Conservation (phyloP, 192 early-diverging fungal genomes). For the Umbelopsis vinacea region DNA sequence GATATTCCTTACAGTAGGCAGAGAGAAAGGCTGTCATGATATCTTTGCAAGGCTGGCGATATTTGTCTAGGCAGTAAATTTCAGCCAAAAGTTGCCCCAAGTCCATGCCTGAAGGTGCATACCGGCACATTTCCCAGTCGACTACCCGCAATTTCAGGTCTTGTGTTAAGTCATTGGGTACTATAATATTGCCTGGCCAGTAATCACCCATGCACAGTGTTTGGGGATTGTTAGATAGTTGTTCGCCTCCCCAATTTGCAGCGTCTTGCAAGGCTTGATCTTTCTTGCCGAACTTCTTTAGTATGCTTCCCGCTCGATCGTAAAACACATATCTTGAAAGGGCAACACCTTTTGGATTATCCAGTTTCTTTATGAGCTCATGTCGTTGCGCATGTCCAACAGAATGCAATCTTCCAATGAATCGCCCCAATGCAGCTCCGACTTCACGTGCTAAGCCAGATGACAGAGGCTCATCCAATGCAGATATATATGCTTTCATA, state of each 20-base stretch:
- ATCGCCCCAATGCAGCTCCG: constrained; percentile 40
- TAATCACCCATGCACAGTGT: constrained; percentile 45
- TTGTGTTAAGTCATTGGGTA: constrained; percentile 21
- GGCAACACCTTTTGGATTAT: constrained; percentile 29
- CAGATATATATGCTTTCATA: constrained; percentile 36
- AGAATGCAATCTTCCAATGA: constrained; percentile 43
- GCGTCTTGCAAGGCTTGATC: constrained; percentile 34
- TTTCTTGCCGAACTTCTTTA: constrained; percentile 27
- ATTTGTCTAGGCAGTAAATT: constrained; percentile 36
- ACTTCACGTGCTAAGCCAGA: constrained; percentile 33
- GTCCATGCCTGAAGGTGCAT: constrained; percentile 43
- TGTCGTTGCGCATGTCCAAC: constrained; percentile 31
- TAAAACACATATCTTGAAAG: constrained; percentile 38
- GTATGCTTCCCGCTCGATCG: constrained; percentile 30
- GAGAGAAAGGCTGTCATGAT: constrained; percentile 36
- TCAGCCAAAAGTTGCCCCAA: constrained; percentile 45
- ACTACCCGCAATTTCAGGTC: constrained; percentile 32
- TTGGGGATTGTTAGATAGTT: constrained; percentile 40
- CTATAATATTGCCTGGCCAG: constrained; percentile 45
- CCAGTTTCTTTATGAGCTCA: constrained; percentile 35
- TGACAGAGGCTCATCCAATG: constrained; percentile 30
- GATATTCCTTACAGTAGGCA: constrained; percentile 34
- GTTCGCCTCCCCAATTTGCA: constrained; percentile 38
- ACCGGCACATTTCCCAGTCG: constrained; percentile 46
- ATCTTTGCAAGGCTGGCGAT: constrained; percentile 41